phyloP scores from a whole-genome alignment of 2,329 filamentous ascomycete genomes.

The Fusarium veterinarium region DNA sequence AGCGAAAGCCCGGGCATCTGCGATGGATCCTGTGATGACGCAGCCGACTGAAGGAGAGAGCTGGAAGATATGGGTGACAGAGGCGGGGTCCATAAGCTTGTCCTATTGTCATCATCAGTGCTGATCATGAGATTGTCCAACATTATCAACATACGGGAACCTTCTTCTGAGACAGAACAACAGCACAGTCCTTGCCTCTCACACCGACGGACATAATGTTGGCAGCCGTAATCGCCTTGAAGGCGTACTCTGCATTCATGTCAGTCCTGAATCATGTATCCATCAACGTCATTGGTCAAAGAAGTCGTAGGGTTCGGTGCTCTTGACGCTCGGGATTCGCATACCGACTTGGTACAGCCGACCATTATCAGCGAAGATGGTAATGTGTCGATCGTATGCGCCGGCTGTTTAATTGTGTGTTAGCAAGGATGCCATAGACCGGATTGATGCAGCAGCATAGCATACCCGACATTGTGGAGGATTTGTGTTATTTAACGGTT shows the following conservation, averaged over 20 bases:
- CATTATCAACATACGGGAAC: slow-evolving; percentile 78
- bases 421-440: slow-evolving; percentile 41
- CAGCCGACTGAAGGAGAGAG: slow-evolving; percentile 96
- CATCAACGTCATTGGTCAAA: slow-evolving; percentile 32
- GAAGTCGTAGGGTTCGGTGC: slow-evolving; percentile 23
- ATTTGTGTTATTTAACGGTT: slow-evolving; percentile 31
- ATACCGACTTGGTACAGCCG: slow-evolving; percentile 99
- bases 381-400: slow-evolving; percentile 98
- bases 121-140: neutral
- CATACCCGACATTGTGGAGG: slow-evolving; percentile 64
- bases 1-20: slow-evolving; percentile 93
- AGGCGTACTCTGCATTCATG: slow-evolving; percentile 86
- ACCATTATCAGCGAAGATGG: slow-evolving; percentile 99
- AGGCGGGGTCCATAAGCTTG: slow-evolving; percentile 97
- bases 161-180: slow-evolving; percentile 99
- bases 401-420: slow-evolving; percentile 58
- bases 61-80: slow-evolving; percentile 97
- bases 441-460: slow-evolving; percentile 27
- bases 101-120: slow-evolving; percentile 69
- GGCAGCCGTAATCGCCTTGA: slow-evolving; percentile 99
- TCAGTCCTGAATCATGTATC: slow-evolving; percentile 37
- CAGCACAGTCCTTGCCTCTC: slow-evolving; percentile 95
- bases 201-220: slow-evolving; percentile 99
- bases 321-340: slow-evolving; percentile 48
- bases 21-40: slow-evolving; percentile 98